Conservation (phyloP, 371 early-diverging fungal species). For the Chytridiales sp. region DNA sequence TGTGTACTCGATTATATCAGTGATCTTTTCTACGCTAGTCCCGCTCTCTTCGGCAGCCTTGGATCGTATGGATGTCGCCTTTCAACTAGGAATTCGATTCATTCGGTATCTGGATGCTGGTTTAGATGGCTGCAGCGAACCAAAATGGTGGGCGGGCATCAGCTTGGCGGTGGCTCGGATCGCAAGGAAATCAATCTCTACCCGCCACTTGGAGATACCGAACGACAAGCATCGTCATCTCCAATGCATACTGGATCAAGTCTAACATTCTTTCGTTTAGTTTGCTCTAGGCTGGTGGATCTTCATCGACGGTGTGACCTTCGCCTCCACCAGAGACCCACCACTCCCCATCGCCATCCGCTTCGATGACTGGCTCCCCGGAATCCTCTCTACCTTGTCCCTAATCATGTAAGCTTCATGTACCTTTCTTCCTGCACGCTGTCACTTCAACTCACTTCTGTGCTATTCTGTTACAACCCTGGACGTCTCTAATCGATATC, state of each 20-base stretch:
- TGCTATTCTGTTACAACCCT: slow-evolving; percentile 3
- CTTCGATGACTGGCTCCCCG: slow-evolving; percentile 77
- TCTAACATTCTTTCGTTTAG: slow-evolving; percentile 38
- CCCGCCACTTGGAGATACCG: no score
- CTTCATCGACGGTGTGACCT: slow-evolving; percentile 67
- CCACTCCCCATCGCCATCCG: slow-evolving; percentile 45
- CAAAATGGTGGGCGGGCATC: no score
- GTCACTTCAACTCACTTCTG: neutral
- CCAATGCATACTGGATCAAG: no score
- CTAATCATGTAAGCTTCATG: slow-evolving; percentile 67
- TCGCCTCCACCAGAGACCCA: slow-evolving; percentile 43
- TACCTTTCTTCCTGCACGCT: neutral
- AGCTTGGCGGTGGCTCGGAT: no score
- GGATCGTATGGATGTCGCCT: no score
- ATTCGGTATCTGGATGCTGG: no score
- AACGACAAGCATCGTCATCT: no score
- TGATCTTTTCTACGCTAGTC: neutral
- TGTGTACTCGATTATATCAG: neutral
- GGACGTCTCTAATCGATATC: neutral
- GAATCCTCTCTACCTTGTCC: slow-evolving; percentile 69
- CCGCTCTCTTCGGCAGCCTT: neutral
- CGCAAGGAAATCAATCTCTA: no score
- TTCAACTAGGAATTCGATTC: no score
- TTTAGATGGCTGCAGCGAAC: no score
- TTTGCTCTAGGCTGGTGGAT: slow-evolving; percentile 85